Conservation (phyloP, 208 protist species). For the Wallacemonas sp. region DNA sequence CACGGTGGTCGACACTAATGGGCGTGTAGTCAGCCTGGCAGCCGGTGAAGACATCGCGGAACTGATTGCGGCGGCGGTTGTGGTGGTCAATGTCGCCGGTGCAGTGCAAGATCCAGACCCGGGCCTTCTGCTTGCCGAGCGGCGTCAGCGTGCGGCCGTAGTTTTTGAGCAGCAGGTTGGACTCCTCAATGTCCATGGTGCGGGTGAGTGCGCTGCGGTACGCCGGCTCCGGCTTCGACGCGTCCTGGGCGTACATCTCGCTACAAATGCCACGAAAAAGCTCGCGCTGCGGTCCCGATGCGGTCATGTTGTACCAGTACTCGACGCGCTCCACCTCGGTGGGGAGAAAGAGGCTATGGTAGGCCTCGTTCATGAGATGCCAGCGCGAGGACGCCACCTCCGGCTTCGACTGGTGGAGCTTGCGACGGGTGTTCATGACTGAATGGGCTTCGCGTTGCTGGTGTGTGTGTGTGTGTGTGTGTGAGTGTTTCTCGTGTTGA, state of each 20-base stretch:
- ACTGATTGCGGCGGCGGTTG: slow-evolving; percentile 48
- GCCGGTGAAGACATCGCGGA: slow-evolving; percentile 81
- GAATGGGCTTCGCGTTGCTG: background rate
- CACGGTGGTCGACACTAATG: slow-evolving; percentile 57
- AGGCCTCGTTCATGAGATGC: slow-evolving; percentile 87
- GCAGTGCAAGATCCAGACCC: slow-evolving; percentile 67
- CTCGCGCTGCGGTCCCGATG: slow-evolving; percentile 68
- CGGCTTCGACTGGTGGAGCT: slow-evolving; percentile 48
- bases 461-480: background rate
- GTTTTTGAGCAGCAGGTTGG: slow-evolving; percentile 58
- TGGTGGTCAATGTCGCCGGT: slow-evolving; percentile 22
- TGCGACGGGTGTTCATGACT: slow-evolving; percentile 80
- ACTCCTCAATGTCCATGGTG: slow-evolving; percentile 50
- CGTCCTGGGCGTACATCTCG: slow-evolving; percentile 64
- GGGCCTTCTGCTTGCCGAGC: slow-evolving; percentile 55
- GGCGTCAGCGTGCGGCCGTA: slow-evolving; percentile 59
- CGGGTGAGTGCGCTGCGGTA: slow-evolving; percentile 36
- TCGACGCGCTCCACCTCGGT: slow-evolving; percentile 55
- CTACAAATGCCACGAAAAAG: slow-evolving; percentile 79
- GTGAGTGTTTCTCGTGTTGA: background rate
- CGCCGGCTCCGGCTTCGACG: slow-evolving; percentile 27
- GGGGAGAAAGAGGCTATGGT: slow-evolving; percentile 60
- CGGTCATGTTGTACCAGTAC: slow-evolving; percentile 90
- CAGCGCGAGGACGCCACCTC: slow-evolving; percentile 57
- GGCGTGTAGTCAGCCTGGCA: slow-evolving; percentile 56